Conservation (phyloP, 306 rosid species). For the Dryas drummondii region DNA sequence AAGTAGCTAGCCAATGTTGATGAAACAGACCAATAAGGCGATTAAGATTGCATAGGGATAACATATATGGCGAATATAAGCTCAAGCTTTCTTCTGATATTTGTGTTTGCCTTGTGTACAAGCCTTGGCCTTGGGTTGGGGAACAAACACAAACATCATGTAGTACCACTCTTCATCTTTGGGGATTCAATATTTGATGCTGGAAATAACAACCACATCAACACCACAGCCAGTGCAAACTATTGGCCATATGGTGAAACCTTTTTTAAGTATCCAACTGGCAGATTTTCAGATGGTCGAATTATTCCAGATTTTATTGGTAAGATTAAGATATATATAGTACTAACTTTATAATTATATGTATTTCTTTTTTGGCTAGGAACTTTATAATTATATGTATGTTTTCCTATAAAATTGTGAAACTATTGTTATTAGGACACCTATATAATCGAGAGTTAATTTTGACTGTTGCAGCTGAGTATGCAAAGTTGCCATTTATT, state of each 20-base stretch:
- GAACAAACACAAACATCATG: neutral
- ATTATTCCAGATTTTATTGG: slow-evolving; percentile 46
- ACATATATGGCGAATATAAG: neutral
- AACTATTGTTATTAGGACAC: neutral
- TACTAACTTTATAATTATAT: too few relatives aligned
- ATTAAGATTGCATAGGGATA: neutral
- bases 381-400: too few relatives aligned
- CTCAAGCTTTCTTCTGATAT: neutral
- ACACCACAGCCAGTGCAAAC: slow-evolving; percentile 18
- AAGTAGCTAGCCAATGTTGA: too few relatives aligned
- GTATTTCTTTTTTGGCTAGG: too few relatives aligned
- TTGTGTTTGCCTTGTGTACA: neutral
- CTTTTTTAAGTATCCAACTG: slow-evolving; percentile 37
- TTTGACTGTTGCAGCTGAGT: slow-evolving; percentile 32
- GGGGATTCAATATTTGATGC: slow-evolving; percentile 63
- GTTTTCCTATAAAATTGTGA: neutral
- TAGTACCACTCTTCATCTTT: slow-evolving; percentile 43
- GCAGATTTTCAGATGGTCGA: slow-evolving; percentile 47
- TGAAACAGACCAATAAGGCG: too few relatives aligned
- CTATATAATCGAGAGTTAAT: neutral
- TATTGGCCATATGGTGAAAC: slow-evolving; percentile 44
- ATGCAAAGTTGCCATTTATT: slow-evolving; percentile 36
- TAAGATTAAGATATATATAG: neutral
- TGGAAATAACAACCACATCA: slow-evolving; percentile 58
- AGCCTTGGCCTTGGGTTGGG: neutral